Conservation (phyloP, 306 rosid species). For the Pueraria montana region DNA sequence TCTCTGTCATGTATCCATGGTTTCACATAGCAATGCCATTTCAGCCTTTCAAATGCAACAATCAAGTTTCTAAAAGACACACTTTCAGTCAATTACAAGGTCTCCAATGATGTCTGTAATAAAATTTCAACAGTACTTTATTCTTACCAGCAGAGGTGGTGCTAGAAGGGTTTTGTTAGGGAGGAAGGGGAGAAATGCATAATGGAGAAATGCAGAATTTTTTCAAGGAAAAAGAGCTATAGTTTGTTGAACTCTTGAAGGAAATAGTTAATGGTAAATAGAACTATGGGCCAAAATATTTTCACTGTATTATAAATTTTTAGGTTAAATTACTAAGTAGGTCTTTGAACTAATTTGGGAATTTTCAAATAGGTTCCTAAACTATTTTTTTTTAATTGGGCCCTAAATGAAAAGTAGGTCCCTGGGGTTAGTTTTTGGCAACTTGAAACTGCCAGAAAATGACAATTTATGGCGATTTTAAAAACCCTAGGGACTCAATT, state of each 20-base stretch:
- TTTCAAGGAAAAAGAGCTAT: neutral
- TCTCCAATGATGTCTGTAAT: slow-evolving; percentile 7
- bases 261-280: slow-evolving; percentile 8
- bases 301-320: neutral
- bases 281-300: slow-evolving; percentile 21
- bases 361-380: neutral
- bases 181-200: neutral
- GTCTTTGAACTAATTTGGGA: neutral
- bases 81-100: slow-evolving; percentile 28
- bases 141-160: neutral
- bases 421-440: neutral
- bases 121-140: slow-evolving; percentile 19
- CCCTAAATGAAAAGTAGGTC: neutral
- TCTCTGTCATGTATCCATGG: slow-evolving; percentile 16
- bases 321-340: neutral
- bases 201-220: neutral
- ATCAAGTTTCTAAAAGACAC: neutral
- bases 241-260: slow-evolving; percentile 8
- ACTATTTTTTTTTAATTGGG: neutral
- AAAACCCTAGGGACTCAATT: neutral
- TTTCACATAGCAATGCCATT: neutral
- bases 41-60: slow-evolving; percentile 15
- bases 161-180: neutral
- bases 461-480: neutral
- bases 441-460: neutral